These are phyloP conservation scores for Beta lomatogona DNA, from an alignment of 179 eudicot species.

Conservation along the genomic window DNA sequence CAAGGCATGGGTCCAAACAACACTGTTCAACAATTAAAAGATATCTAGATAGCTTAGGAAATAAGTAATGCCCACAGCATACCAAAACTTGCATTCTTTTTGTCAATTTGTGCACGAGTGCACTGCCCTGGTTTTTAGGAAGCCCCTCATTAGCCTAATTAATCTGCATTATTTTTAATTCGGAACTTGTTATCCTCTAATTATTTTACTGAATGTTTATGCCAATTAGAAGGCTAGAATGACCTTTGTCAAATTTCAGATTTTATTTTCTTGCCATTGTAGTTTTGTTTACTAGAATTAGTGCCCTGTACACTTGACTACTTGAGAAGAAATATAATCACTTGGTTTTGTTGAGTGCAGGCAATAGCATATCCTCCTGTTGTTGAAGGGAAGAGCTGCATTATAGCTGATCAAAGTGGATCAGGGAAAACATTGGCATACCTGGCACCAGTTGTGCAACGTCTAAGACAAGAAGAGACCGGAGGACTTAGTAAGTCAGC, in stretches of 20 bases:
- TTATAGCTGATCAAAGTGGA: slow-evolving; percentile 98
- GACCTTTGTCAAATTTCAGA: not conserved
- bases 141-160: not conserved
- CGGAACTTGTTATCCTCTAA: not conserved
- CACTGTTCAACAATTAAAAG: not conserved
- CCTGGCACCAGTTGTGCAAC: slow-evolving; percentile 82
- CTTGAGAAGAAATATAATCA: slow-evolving; percentile 6
- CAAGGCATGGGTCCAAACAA: too few relatives aligned
- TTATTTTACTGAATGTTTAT: not conserved
- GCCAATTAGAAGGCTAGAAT: not conserved
- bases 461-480: slow-evolving; percentile 85
- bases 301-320: not conserved
- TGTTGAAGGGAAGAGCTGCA: slow-evolving; percentile 72
- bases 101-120: not conserved
- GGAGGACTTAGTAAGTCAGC: slow-evolving; percentile 69
- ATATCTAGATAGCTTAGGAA: not conserved
- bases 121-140: not conserved
- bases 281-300: not conserved
- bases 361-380: slow-evolving; percentile 81
- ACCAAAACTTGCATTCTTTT: not conserved
- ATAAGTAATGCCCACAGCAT: not conserved
- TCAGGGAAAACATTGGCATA: slow-evolving; percentile 98
- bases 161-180: not conserved
- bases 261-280: not conserved
- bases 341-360: slow-evolving; percentile 40